Percentiles rank a stretch among this genome's conserved stretches.
These are phyloP conservation scores for Gossypium herbaceum DNA, from an alignment of 345 rosid genomes.

Conservation along the genomic window DNA sequence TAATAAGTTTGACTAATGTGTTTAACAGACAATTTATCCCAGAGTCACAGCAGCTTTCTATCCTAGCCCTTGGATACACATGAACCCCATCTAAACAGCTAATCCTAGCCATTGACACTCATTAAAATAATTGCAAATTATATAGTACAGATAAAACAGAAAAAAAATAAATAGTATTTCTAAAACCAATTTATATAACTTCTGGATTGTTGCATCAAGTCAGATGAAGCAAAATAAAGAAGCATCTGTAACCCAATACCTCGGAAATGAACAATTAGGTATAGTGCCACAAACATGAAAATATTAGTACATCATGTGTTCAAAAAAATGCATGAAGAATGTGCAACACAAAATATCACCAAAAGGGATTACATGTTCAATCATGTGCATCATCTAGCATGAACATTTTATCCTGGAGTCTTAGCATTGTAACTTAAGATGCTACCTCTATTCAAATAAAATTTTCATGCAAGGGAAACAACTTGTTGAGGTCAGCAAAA, in stretches of 20 bases:
- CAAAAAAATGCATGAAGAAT: background rate
- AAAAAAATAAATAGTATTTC: background rate
- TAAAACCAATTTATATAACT: background rate
- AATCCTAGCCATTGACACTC: background rate
- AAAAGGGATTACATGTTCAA: background rate
- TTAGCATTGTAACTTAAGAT: background rate
- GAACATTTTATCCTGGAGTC: background rate
- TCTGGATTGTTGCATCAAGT: background rate
- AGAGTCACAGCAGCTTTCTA: background rate
- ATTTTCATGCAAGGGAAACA: background rate
- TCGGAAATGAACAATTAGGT: background rate
- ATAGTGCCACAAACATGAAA: background rate
- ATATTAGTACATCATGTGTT: background rate
- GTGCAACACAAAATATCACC: background rate
- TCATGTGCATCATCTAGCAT: background rate
- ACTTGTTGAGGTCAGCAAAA: background rate
- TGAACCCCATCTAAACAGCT: background rate
- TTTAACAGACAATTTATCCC: background rate
- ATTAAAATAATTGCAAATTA: background rate
- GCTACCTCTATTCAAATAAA: background rate
- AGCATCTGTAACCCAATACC: slow-evolving; percentile 1
- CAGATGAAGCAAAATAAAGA: background rate
- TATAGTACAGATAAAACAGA: background rate
- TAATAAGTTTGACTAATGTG: background rate
- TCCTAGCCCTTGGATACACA: slow-evolving; percentile 3